Percentiles rank a stretch among this genome's conserved stretches.
phyloP scores from a whole-genome alignment of 208 protist genomes.

The Ichthyophonus hoferi region DNA sequence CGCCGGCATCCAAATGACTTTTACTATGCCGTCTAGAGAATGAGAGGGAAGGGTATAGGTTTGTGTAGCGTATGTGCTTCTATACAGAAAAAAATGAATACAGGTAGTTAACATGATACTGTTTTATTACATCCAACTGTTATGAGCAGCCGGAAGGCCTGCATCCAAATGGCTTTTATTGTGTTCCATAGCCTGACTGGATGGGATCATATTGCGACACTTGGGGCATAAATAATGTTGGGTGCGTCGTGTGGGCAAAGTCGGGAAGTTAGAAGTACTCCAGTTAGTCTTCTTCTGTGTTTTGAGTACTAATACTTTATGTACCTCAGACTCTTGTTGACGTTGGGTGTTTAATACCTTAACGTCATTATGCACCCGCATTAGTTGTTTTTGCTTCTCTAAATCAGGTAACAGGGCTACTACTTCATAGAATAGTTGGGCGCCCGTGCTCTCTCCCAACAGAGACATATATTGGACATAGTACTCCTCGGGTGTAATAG shows the following conservation, averaged over 20 bases:
- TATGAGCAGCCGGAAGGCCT: too few species aligned
- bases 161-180: too few species aligned
- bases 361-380: background rate
- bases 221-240: background rate
- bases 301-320: background rate
- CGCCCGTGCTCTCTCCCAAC: background rate
- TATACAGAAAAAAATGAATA: too few species aligned
- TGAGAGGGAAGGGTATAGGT: too few species aligned
- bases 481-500: background rate
- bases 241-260: background rate
- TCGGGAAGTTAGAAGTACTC: background rate
- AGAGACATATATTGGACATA: background rate
- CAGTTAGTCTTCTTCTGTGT: background rate
- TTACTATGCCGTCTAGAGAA: too few species aligned
- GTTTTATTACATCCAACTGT: too few species aligned
- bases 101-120: too few species aligned
- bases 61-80: too few species aligned
- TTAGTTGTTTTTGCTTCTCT: constrained; percentile 23
- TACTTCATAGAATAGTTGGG: constrained; percentile 8
- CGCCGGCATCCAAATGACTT: too few species aligned
- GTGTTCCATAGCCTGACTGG: background rate
- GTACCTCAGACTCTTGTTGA: background rate
- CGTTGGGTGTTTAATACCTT: background rate
- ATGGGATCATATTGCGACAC: background rate
- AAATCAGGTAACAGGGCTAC: constrained; percentile 23